Evolutionary conservation across 208 protist species (phyloP), one percentile per base, ranked within the genome.

Genomic region (Wallacemonas sp.): DNA sequence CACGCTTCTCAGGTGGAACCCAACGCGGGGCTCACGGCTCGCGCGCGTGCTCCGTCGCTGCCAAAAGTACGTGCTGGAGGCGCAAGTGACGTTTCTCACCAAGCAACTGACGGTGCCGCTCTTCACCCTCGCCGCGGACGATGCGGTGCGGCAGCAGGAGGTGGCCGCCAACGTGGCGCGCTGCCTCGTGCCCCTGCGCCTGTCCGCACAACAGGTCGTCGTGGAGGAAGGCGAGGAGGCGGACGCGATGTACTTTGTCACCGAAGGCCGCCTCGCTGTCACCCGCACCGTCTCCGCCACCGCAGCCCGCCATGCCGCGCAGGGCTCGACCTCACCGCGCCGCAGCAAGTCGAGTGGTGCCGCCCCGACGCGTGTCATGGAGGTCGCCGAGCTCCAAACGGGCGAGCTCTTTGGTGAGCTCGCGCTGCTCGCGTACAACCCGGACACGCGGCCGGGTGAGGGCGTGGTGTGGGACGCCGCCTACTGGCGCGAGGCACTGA

Each of bases 361-460:
- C 38, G 55, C 5, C 25, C n/a, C 7, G 48, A 7, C 69, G 52
- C 54, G 57, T 20, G 61, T 75, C 16, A 83, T 94, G 82, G 79
- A 94, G 59, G 66, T 91, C 36, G 79, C 78, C 14, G 72, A 72
- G 25, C 67, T 94, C 23, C 68, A 76, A 0, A 46, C 63, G 5
- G 89, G 89, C 16, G 89, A 92, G 57, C 79, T 89, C 26, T 88
- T 86, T 59, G 89, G 89, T 1, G 89, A 94, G 39, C 65, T 94
- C 12, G 83, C 74, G 31, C 70, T 91, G 26, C 72, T 94, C 14
- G 67, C 65, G 42, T 72, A 91, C 50, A 63, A 86, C 54, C 82
- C 85, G 0, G 86, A 94, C 74, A 54, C 74, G 31, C 76, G 80
- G n/a, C 76, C 78, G 0, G 81, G 81, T 1, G 77, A 86, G 7